Evolutionary conservation across 345 rosid species (phyloP).

Genomic region (Eucalyptus regnans): DNA sequence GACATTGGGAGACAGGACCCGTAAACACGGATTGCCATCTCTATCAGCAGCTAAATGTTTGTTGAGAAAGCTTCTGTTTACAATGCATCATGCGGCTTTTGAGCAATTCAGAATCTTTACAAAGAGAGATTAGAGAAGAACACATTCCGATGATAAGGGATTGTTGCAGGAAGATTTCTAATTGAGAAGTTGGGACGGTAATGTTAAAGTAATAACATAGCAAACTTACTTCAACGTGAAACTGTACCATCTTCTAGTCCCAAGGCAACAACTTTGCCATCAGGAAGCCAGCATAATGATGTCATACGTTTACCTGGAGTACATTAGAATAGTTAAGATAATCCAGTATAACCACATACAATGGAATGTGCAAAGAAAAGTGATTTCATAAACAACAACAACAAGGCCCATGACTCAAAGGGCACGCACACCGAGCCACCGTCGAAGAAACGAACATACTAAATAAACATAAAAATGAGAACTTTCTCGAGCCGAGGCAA

Average conservation of each 20-base stretch:
- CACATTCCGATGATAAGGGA: not conserved
- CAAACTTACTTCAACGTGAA: not conserved
- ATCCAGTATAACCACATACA: no score
- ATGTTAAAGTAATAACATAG: no score
- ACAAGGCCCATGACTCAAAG: not conserved
- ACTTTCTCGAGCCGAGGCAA: no score
- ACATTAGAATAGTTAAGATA: no score
- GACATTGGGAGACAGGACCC: no score
- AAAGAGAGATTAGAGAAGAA: not conserved
- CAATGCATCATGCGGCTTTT: no score
- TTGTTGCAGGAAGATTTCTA: slow-evolving; percentile 1
- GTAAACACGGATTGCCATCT: not conserved
- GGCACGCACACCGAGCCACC: not conserved
- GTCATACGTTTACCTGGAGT: not conserved
- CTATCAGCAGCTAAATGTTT: not conserved
- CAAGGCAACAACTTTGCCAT: slow-evolving; percentile 82
- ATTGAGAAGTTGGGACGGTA: no score
- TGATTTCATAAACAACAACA: no score
- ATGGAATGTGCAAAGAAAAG: no score
- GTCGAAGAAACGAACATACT: not conserved
- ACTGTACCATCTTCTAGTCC: slow-evolving; percentile 86
- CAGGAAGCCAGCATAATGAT: slow-evolving; percentile 94
- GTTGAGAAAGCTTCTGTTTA: not conserved
- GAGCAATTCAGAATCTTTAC: no score
- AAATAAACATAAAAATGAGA: no score